Conservation (phyloP, 1,139 yeast genomes). For the Candida sanyaensis region DNA sequence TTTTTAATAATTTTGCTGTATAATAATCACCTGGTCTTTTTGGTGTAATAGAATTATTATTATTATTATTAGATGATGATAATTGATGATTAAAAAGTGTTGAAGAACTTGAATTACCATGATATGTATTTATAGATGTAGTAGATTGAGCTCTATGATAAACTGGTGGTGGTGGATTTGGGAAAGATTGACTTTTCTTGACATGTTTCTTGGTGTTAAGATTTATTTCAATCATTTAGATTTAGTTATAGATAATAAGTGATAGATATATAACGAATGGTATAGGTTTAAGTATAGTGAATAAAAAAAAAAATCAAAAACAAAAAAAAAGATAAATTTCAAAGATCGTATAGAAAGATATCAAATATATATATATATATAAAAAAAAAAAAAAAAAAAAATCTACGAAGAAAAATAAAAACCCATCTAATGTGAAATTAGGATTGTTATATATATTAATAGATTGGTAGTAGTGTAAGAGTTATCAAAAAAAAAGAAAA, state of each 20-base stretch:
- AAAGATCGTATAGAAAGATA: background rate
- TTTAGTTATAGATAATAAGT: background rate
- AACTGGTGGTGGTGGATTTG: constrained; percentile 3
- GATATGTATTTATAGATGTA: background rate
- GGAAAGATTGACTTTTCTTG: background rate
- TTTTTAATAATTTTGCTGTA: constrained; percentile 27
- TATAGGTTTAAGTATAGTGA: background rate
- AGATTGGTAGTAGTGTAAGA: too few relatives aligned
- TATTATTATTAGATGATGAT: background rate
- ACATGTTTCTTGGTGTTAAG: background rate
- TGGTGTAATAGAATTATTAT: background rate
- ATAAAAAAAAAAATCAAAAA: too few relatives aligned
- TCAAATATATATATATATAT: too few relatives aligned
- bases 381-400: too few relatives aligned
- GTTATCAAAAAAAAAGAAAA: too few relatives aligned
- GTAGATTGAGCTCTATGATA: constrained; percentile 1
- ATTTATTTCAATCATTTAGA: background rate
- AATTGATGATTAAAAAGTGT: background rate
- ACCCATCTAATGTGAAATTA: too few relatives aligned
- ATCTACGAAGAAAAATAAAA: too few relatives aligned
- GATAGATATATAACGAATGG: background rate
- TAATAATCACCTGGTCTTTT: constrained; percentile 49
- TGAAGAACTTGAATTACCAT: background rate
- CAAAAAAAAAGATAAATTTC: background rate
- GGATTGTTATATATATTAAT: too few relatives aligned